Conservation (phyloP, 345 rosid genomes). For the Arabidopsis thaliana region DNA sequence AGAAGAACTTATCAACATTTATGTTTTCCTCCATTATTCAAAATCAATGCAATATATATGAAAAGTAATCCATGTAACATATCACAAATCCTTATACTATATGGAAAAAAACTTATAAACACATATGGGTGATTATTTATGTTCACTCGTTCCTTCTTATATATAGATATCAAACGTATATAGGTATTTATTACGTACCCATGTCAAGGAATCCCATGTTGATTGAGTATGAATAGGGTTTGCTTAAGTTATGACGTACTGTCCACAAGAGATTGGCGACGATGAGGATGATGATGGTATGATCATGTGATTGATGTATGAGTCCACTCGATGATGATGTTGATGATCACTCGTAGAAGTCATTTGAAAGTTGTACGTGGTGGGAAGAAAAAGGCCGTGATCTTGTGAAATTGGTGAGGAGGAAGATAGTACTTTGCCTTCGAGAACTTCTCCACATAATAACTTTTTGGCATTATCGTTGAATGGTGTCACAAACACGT, state of each 20-base stretch:
- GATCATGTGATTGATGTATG: slow-evolving; percentile 64
- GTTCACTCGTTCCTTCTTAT: slow-evolving; percentile 29
- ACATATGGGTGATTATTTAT: slow-evolving; percentile 40
- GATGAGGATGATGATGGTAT: slow-evolving; percentile 55
- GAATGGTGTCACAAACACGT: slow-evolving; percentile 38
- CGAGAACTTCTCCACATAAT: slow-evolving; percentile 58
- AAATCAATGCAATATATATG: slow-evolving; percentile 18
- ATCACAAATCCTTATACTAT: slow-evolving; percentile 27
- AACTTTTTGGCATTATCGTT: slow-evolving; percentile 52
- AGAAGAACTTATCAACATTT: slow-evolving; percentile 54
- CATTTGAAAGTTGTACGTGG: slow-evolving; percentile 45
- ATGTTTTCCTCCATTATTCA: slow-evolving; percentile 46
- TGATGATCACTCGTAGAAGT: slow-evolving; percentile 11
- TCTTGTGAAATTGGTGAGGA: slow-evolving; percentile 37
- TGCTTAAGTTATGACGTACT: slow-evolving; percentile 48
- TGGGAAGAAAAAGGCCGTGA: slow-evolving; percentile 43
- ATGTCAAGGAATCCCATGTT: slow-evolving; percentile 61
- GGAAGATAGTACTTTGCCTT: slow-evolving; percentile 44
- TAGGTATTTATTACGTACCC: slow-evolving; percentile 42
- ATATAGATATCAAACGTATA: slow-evolving; percentile 34
- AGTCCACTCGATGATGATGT: slow-evolving; percentile 50
- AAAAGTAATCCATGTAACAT: slow-evolving; percentile 22
- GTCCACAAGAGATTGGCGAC: slow-evolving; percentile 52
- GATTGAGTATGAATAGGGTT: slow-evolving; percentile 62
- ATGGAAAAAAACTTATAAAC: slow-evolving; percentile 28